These are phyloP conservation scores for Diplocarpon rosae DNA, from an alignment of 2,329 filamentous ascomycete species.

Conservation along the genomic window DNA sequence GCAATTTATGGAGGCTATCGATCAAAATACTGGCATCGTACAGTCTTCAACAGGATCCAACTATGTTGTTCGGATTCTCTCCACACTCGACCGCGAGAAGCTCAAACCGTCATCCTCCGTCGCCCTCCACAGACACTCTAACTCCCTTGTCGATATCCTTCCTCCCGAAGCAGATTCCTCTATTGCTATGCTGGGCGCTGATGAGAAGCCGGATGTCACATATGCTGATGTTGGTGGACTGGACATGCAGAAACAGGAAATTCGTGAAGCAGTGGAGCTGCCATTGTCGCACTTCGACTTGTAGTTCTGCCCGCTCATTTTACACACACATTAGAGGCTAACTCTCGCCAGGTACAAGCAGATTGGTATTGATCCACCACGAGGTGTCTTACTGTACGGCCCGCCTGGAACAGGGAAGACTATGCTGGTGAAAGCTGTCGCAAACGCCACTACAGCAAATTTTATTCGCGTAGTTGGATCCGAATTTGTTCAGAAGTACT, in stretches of 20 bases:
- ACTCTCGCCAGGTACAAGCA: slow-evolving; percentile 53
- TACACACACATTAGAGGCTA: too few relatives aligned
- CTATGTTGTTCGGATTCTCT: slow-evolving; percentile 96
- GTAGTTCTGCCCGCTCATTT: slow-evolving; percentile 30
- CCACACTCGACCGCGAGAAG: slow-evolving; percentile 93
- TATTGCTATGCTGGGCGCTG: slow-evolving; percentile 91
- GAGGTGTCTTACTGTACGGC: slow-evolving; percentile 90
- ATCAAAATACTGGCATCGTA: slow-evolving; percentile 98
- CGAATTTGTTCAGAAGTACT: slow-evolving; percentile 97
- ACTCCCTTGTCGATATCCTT: slow-evolving; percentile 94
- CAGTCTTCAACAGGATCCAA: slow-evolving; percentile 97
- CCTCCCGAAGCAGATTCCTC: slow-evolving; percentile 98
- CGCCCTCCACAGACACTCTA: slow-evolving; percentile 94
- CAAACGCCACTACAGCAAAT: slow-evolving; percentile 94
- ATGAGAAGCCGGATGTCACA: slow-evolving; percentile 97
- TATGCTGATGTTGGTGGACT: slow-evolving; percentile 96
- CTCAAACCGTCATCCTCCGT: slow-evolving; percentile 97
- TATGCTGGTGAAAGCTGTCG: slow-evolving; percentile 95
- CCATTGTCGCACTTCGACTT: slow-evolving; percentile 94
- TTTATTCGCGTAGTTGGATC: slow-evolving; percentile 98
- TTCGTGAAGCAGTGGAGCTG: slow-evolving; percentile 92
- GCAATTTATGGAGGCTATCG: slow-evolving; percentile 99
- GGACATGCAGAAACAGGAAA: slow-evolving; percentile 99
- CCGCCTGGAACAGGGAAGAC: slow-evolving; percentile 95
- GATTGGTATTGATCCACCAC: slow-evolving; percentile 96